Evolutionary conservation across 345 rosid species (phyloP).

Genomic region (Dipteronia dyeriana): DNA sequence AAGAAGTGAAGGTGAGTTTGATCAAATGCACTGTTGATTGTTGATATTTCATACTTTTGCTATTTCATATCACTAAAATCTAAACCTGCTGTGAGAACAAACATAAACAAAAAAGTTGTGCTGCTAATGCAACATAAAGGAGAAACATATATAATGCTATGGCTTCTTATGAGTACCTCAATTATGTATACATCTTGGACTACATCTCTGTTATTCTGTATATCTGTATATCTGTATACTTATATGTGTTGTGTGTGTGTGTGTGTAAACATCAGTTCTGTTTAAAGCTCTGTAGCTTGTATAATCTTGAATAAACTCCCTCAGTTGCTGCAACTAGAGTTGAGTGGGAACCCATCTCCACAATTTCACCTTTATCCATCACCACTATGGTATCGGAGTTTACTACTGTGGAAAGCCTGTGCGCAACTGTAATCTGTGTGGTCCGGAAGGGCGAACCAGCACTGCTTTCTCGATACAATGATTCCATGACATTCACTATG

Average conservation of each 20-base stretch:
- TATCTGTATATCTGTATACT: too few species aligned
- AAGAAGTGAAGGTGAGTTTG: too few species aligned
- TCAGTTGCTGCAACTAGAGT: conserved; percentile 44
- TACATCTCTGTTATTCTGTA: background rate
- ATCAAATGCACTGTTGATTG: too few species aligned
- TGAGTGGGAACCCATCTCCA: conserved; percentile 72
- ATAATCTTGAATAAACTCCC: conserved; percentile 69
- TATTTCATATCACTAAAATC: too few species aligned
- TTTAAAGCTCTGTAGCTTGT: conserved; percentile 46
- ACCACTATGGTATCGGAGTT: conserved; percentile 67
- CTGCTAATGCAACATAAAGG: background rate
- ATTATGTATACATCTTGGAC: background rate
- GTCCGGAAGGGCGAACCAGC: conserved; percentile 31
- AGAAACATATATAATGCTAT: background rate
- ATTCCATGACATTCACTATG: conserved; percentile 54
- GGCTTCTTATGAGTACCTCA: background rate
- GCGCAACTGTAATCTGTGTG: conserved; percentile 77
- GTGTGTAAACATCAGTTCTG: conserved; percentile 1
- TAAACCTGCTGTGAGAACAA: too few species aligned
- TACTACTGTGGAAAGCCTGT: conserved; percentile 70
- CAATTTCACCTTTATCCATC: conserved; percentile 70
- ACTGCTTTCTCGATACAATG: conserved; percentile 31
- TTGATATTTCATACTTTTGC: too few species aligned
- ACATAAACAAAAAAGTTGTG: background rate
- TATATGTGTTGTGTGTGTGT: background rate